Evolutionary conservation across 345 rosid species (phyloP).

Genomic region (Moricandia moricandioides): DNA sequence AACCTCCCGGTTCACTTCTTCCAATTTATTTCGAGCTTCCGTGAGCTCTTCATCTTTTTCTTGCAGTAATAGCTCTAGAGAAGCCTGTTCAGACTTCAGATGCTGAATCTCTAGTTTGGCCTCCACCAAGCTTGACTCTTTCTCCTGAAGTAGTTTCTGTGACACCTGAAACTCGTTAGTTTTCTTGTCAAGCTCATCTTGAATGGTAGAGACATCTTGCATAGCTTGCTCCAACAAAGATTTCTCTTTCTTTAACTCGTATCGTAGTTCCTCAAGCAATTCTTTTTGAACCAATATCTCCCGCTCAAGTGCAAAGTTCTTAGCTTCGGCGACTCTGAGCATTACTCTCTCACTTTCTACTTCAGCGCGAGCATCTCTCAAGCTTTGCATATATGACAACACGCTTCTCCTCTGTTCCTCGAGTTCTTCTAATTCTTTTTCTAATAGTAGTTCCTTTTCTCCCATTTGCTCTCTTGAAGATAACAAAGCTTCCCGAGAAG

Average conservation of each 20-base stretch:
- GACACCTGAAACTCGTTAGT: conserved; percentile 52
- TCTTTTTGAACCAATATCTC: conserved; percentile 52
- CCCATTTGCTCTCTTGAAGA: conserved; percentile 60
- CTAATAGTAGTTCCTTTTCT: conserved; percentile 54
- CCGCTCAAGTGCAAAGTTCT: conserved; percentile 58
- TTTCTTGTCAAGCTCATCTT: conserved; percentile 50
- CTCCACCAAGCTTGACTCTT: conserved; percentile 71
- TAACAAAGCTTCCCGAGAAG: conserved; percentile 67
- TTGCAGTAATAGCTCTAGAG: conserved; percentile 57
- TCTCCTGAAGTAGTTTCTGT: conserved; percentile 50
- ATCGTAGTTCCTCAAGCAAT: conserved; percentile 47
- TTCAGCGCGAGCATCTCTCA: conserved; percentile 67
- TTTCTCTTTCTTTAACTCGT: conserved; percentile 56
- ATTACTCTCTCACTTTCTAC: conserved; percentile 68
- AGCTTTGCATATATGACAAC: conserved; percentile 53
- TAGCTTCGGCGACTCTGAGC: conserved; percentile 65
- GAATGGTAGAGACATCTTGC: conserved; percentile 47
- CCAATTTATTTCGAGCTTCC: conserved; percentile 50
- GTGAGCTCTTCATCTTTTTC: conserved; percentile 65
- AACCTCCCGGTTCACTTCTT: conserved; percentile 60
- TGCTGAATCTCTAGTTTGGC: conserved; percentile 82
- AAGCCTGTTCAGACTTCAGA: conserved; percentile 66
- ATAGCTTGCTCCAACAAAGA: conserved; percentile 54
- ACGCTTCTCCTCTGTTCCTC: conserved; percentile 65
- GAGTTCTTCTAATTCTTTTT: conserved; percentile 51